phyloP scores from a whole-genome alignment of 441 rosid species.

The Eutrema salsugineum region DNA sequence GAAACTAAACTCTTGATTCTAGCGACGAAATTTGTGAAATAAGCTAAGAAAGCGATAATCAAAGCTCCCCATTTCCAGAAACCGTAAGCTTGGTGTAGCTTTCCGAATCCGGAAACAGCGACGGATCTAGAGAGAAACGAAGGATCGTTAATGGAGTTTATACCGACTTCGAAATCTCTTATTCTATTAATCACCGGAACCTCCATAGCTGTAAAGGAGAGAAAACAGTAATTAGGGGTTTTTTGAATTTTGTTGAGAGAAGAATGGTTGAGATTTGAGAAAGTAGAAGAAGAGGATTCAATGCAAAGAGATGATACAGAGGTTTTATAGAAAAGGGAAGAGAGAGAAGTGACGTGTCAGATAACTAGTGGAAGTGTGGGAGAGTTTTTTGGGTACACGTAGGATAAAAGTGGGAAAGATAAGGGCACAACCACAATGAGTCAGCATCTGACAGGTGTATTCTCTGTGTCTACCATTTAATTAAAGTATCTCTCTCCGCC shows the following conservation, averaged over 20 bases:
- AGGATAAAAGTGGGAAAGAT: constrained; percentile 28
- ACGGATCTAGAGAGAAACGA: constrained; percentile 44
- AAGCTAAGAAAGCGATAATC: constrained; percentile 65
- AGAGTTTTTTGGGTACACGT: constrained; percentile 37
- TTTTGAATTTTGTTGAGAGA: background rate
- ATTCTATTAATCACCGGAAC: constrained; percentile 59
- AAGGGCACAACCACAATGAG: constrained; percentile 14
- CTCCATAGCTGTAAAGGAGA: constrained; percentile 38
- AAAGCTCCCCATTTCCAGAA: constrained; percentile 84
- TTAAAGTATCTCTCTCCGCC: background rate
- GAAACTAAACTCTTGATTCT: constrained; percentile 47
- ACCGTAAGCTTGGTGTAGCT: constrained; percentile 35
- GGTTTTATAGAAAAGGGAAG: background rate
- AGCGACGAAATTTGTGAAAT: constrained; percentile 49
- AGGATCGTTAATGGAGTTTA: constrained; percentile 51
- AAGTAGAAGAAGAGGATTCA: constrained; percentile 26
- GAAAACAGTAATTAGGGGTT: background rate
- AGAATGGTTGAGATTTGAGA: background rate
- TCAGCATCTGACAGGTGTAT: constrained; percentile 25
- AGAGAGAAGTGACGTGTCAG: constrained; percentile 35
- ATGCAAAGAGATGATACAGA: background rate
- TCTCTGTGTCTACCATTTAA: constrained; percentile 22
- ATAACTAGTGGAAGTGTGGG: constrained; percentile 21
- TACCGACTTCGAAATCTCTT: constrained; percentile 52
- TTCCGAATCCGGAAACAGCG: constrained; percentile 39